These are phyloP conservation scores for Phellinidium pouzarii DNA, from an alignment of 1,284 basidiomycete genomes.

Conservation along the genomic window DNA sequence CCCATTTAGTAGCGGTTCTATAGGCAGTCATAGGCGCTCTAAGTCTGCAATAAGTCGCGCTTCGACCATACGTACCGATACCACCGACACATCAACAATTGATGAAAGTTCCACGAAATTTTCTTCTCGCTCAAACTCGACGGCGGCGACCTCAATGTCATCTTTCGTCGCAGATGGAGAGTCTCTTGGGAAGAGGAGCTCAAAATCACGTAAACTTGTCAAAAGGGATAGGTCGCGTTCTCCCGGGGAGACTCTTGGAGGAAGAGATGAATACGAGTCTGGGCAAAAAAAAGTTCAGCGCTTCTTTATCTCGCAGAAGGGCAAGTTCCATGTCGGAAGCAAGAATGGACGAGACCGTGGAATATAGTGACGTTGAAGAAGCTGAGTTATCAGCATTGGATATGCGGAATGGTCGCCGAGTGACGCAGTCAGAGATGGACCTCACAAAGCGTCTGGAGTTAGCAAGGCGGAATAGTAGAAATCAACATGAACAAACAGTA, in stretches of 20 bases:
- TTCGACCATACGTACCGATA: constrained; percentile 42
- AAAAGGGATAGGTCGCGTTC: constrained; percentile 52
- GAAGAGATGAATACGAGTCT: constrained; percentile 9
- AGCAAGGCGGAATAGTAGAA: constrained; percentile 75
- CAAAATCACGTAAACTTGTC: constrained; percentile 47
- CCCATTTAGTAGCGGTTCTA: constrained; percentile 58
- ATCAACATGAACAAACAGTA: constrained; percentile 48
- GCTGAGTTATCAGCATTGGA: constrained; percentile 20
- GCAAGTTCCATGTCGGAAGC: constrained; percentile 40
- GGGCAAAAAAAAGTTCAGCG: background rate
- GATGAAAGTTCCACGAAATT: constrained; percentile 62
- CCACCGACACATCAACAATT: constrained; percentile 54
- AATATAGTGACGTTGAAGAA: constrained; percentile 36
- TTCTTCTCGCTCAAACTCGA: constrained; percentile 63
- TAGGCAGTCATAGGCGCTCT: constrained; percentile 53
- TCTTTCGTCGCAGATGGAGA: constrained; percentile 52
- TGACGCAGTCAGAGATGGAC: constrained; percentile 67
- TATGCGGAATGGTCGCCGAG: constrained; percentile 29
- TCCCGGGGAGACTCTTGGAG: constrained; percentile 27
- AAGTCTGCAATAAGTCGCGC: constrained; percentile 64
- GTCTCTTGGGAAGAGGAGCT: constrained; percentile 38
- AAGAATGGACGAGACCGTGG: constrained; percentile 33
- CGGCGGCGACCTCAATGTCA: constrained; percentile 49
- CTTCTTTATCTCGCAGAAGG: constrained; percentile 29
- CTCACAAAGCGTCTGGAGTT: constrained; percentile 68